Conservation (phyloP, 805 yeast genomes). For the Barnettozyma vustinii region DNA sequence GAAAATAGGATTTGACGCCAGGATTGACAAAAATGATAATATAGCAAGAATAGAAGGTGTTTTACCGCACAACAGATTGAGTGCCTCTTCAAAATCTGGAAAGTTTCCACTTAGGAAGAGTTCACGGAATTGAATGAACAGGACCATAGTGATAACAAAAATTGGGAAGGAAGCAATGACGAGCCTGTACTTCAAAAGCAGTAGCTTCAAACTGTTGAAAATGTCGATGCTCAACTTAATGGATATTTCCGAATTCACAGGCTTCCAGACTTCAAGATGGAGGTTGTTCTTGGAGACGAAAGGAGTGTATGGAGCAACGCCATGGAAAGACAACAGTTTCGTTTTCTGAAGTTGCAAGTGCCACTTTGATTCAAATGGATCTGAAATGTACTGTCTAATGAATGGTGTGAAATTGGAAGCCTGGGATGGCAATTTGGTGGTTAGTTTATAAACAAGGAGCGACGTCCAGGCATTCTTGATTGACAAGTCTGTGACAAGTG, state of each 20-base stretch:
- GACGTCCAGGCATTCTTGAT: conserved; percentile 58
- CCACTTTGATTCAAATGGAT: conserved; percentile 78
- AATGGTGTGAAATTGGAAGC: conserved; percentile 47
- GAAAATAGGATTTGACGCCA: conserved; percentile 30
- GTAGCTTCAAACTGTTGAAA: conserved; percentile 54
- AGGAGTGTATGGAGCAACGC: conserved; percentile 68
- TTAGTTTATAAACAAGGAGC: conserved; percentile 46
- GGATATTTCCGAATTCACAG: conserved; percentile 14
- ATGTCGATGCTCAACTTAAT: conserved; percentile 42
- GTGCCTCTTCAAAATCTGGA: conserved; percentile 41
- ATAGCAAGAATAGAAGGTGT: conserved; percentile 22
- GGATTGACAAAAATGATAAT: conserved; percentile 35
- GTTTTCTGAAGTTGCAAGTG: conserved; percentile 44
- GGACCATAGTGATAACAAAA: conserved; percentile 45
- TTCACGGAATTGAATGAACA: conserved; percentile 48
- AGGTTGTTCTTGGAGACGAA: conserved; percentile 29
- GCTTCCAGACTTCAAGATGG: conserved; percentile 44
- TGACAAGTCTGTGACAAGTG: conserved; percentile 42
- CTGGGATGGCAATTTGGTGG: conserved; percentile 14
- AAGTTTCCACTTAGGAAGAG: conserved; percentile 36
- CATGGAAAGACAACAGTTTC: conserved; percentile 45
- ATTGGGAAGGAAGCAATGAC: conserved; percentile 68
- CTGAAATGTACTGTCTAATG: conserved; percentile 58
- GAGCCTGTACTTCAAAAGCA: conserved; percentile 74
- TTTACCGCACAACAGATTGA: conserved; percentile 32